Evolutionary conservation across 2,329 filamentous ascomycete genomes (phyloP), one percentile per base, ranked within the genome.

Genomic region (Fusarium proliferatum): DNA sequence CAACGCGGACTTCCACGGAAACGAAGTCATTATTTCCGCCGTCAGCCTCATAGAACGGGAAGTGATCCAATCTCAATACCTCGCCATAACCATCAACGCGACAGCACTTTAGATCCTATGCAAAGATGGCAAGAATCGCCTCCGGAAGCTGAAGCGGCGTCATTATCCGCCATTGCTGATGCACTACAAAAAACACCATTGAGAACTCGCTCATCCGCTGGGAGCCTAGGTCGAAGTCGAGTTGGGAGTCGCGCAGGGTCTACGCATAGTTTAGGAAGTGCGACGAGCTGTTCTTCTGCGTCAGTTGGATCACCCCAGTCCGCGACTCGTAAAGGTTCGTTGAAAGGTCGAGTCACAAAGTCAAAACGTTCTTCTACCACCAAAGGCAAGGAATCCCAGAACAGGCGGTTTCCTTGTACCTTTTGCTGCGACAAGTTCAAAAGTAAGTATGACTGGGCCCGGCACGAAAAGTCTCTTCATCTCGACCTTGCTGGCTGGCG

Each of bases 351-450:
- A 39, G 59, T 74, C 16, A 28, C 62, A 2, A 76, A 74, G 23
- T 28, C 64, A 6, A 73, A 61, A 46, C 45, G 61, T 2, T 33
- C 26, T 12, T 26, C 66, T 3, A 23, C 46, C 9, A 21, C 41
- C 0, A 73, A 61, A 42, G 34, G 48, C 8, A 73, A 71, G 3
- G 57, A 38, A 1, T 16, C 17, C 1, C 62, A 58, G 1, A 64
- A 72, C 34, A 62, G 73, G 17, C 39, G 66, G 0, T 77, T 74
- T 34, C 76, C 62, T 5, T 77, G 76, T 45, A 77, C 76, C 0
- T 77, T 77, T 30, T 77, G 76, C 28, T 77, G 74, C 5, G 76
- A 77, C 12, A 71, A 67, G 4, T 77, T 77, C 15, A 78, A 77
- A 28, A 78, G 62, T 36, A 78, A 78, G 17, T 78, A 77, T 38